Evolutionary conservation across 2,329 filamentous ascomycete species (phyloP).

Genomic region (Pseudogymnoascus sp.): DNA sequence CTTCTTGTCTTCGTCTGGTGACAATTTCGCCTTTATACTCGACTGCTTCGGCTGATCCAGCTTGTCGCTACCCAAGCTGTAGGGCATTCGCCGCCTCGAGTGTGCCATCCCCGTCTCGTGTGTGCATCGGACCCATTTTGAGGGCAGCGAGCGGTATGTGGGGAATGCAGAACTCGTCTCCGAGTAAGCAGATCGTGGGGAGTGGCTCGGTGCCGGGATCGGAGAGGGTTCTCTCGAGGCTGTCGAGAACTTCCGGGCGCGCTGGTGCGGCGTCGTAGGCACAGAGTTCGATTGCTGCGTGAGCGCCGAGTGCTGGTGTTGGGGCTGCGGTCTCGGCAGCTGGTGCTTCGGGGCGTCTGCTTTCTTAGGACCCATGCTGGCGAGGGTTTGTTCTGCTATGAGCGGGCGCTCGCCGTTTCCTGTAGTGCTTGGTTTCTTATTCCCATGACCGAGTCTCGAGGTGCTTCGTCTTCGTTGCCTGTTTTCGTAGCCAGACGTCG

Average conservation of each 20-base stretch:
- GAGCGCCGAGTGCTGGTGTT: constrained; percentile 39
- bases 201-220: constrained; percentile 66
- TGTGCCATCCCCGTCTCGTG: constrained; percentile 82
- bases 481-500: constrained; percentile 38
- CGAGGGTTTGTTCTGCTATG: constrained; percentile 42
- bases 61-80: constrained; percentile 74
- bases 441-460: constrained; percentile 46
- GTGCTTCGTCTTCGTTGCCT: constrained; percentile 37
- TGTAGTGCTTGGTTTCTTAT: constrained; percentile 46
- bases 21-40: constrained; percentile 63
- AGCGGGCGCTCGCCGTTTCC: constrained; percentile 54
- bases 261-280: constrained; percentile 86
- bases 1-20: constrained; percentile 63
- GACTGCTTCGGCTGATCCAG: constrained; percentile 63
- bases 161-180: constrained; percentile 72
- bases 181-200: constrained; percentile 82
- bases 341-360: constrained; percentile 24
- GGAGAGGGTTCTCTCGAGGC: constrained; percentile 77
- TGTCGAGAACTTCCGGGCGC: constrained; percentile 72
- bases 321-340: constrained; percentile 25
- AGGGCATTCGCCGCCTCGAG: constrained; percentile 80
- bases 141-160: constrained; percentile 56
- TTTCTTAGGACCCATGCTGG: constrained; percentile 27
- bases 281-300: constrained; percentile 77
- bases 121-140: constrained; percentile 59